Evolutionary conservation across 257 asterid species (phyloP).

Genomic region (Ilex aquifolium): DNA sequence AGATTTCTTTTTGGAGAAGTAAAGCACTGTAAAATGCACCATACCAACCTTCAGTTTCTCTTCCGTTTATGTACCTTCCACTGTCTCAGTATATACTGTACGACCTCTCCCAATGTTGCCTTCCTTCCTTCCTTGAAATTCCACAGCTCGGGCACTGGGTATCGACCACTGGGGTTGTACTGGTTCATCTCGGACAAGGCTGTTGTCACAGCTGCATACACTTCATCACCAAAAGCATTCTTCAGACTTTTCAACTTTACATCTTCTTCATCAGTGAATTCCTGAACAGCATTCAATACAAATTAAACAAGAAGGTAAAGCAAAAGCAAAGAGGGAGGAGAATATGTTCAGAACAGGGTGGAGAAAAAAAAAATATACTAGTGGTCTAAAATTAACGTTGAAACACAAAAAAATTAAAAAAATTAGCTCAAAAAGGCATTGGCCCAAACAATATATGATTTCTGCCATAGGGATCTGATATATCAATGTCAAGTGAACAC

Average conservation of each 20-base stretch:
- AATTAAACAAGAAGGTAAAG: background rate
- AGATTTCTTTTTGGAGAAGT: too few relatives aligned
- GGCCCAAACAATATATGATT: background rate
- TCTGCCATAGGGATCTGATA: too few relatives aligned
- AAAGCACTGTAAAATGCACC: too few relatives aligned
- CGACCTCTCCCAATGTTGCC: slow-evolving; percentile 37
- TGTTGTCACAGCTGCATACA: slow-evolving; percentile 24
- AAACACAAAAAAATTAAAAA: background rate
- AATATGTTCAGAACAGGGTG: background rate
- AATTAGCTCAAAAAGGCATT: background rate
- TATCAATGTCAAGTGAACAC: too few relatives aligned
- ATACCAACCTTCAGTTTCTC: slow-evolving; percentile 19
- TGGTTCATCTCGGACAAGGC: slow-evolving; percentile 49
- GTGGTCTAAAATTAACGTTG: background rate
- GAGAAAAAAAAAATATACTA: background rate
- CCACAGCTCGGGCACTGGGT: slow-evolving; percentile 53
- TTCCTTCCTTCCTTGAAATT: slow-evolving; percentile 31
- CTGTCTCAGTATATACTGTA: slow-evolving; percentile 30
- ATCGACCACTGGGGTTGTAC: slow-evolving; percentile 63
- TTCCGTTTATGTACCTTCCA: slow-evolving; percentile 36
- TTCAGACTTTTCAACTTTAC: slow-evolving; percentile 41
- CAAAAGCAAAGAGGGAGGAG: background rate
- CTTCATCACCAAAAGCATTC: slow-evolving; percentile 33
- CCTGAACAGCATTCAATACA: slow-evolving; percentile 20
- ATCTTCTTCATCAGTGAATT: slow-evolving; percentile 42